These are phyloP conservation scores for Saprolegnia parasitica DNA, from an alignment of 352 stramenopile genomes.

Conservation along the genomic window DNA sequence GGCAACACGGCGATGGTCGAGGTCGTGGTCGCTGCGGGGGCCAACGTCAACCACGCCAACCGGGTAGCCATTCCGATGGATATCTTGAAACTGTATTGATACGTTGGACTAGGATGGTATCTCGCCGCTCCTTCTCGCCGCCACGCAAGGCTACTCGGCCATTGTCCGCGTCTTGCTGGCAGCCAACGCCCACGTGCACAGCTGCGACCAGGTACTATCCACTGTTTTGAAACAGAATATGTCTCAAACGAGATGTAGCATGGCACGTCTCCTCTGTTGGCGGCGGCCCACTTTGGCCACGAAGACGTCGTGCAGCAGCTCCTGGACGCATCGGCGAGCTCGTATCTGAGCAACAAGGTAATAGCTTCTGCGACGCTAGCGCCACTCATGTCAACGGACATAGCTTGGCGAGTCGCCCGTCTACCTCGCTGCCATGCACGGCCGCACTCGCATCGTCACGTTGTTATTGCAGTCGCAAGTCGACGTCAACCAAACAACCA, in stretches of 20 bases:
- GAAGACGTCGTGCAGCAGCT: neutral
- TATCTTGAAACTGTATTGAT: constrained; percentile 1
- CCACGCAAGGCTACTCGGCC: neutral
- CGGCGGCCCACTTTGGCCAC: neutral
- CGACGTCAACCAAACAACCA: neutral
- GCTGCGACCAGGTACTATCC: neutral
- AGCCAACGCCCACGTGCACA: neutral
- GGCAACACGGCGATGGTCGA: constrained; percentile 1
- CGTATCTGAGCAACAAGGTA: neutral
- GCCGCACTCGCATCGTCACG: no score
- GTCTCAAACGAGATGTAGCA: neutral
- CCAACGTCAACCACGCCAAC: neutral
- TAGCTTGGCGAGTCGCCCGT: neutral
- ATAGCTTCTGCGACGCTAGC: neutral
- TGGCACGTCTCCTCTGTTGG: neutral
- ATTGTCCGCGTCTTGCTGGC: constrained; percentile 2
- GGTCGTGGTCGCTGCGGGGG: neutral
- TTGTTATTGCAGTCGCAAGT: neutral
- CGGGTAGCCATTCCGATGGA: neutral
- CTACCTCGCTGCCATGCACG: neutral
- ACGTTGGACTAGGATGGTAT: neutral
- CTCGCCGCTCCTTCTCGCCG: neutral
- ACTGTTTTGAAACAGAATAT: neutral
- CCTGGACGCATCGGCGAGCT: neutral
- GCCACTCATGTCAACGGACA: neutral